These are phyloP conservation scores for Annulohypoxylon moriforme DNA, from an alignment of 495 filamentous ascomycete species.

Conservation along the genomic window DNA sequence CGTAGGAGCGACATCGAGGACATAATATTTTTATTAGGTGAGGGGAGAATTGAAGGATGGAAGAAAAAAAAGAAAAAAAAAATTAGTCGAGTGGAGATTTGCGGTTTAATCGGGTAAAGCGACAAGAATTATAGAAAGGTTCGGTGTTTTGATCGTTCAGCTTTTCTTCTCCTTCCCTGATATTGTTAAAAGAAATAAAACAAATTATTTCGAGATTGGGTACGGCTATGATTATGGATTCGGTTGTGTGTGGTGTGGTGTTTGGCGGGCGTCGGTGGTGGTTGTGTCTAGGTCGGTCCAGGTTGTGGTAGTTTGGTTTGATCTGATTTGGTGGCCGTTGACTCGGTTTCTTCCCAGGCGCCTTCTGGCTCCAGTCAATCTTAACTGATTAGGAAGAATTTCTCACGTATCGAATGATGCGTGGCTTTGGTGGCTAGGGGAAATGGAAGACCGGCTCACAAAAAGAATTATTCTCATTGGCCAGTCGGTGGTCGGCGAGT, in stretches of 20 bases:
- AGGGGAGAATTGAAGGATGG: background rate
- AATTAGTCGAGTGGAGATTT: conserved; percentile 21
- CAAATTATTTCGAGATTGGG: conserved; percentile 8
- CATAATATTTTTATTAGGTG: conserved; percentile 53
- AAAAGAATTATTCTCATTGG: conserved; percentile 36
- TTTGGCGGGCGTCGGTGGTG: background rate
- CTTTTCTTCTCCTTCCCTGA: background rate
- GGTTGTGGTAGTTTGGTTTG: conserved; percentile 1
- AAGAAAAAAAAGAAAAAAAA: conserved; percentile 27
- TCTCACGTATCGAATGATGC: conserved; percentile 44
- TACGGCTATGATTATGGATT: background rate
- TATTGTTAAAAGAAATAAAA: conserved; percentile 4
- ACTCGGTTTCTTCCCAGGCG: background rate
- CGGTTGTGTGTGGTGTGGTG: conserved; percentile 18
- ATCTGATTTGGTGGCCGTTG: conserved; percentile 23
- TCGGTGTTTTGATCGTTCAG: background rate
- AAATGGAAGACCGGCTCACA: conserved; percentile 45
- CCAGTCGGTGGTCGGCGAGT: conserved; percentile 1
- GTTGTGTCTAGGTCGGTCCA: too few relatives aligned
- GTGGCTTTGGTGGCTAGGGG: conserved; percentile 18
- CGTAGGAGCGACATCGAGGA: conserved; percentile 77
- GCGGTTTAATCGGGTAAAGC: background rate
- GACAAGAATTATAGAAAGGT: conserved; percentile 10
- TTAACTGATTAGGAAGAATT: conserved; percentile 28
- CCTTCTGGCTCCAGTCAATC: conserved; percentile 15